Evolutionary conservation across 1,284 basidiomycete genomes (phyloP).

Genomic region (Fomitopsis betulina): DNA sequence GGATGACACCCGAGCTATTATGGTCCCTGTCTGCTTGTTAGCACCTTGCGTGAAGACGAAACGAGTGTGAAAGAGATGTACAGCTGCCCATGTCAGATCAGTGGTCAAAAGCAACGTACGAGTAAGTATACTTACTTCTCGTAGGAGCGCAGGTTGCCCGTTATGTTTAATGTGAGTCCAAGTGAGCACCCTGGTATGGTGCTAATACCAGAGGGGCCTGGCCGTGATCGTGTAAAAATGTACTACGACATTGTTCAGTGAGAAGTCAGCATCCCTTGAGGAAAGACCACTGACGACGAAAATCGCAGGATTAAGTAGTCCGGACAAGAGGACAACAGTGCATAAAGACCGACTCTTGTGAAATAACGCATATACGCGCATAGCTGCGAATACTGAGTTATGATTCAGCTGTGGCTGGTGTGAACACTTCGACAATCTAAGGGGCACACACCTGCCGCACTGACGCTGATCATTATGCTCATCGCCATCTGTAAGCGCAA

Average conservation of each 20-base stretch:
- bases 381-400: conserved; percentile 9
- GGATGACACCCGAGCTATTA: conserved; percentile 12
- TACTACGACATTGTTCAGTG: not conserved
- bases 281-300: conserved; percentile 10
- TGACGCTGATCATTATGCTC: too few species aligned
- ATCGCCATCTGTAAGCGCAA: too few species aligned
- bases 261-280: not conserved
- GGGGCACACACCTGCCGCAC: too few species aligned
- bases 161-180: too few species aligned
- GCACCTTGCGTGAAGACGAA: not conserved
- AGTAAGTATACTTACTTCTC: too few species aligned
- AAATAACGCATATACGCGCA: conserved; percentile 16
- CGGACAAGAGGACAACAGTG: conserved; percentile 7
- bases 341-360: conserved; percentile 6
- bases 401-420: too few species aligned
- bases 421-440: too few species aligned
- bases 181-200: too few species aligned
- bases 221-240: too few species aligned
- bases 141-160: too few species aligned
- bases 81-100: not conserved
- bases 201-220: too few species aligned
- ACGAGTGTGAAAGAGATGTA: not conserved
- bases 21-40: conserved; percentile 6
- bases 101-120: too few species aligned
- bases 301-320: conserved; percentile 11